Base-by-base conservation (phyloP, 495 filamentous ascomycete species). In the Trichoderma reesei region DNA sequence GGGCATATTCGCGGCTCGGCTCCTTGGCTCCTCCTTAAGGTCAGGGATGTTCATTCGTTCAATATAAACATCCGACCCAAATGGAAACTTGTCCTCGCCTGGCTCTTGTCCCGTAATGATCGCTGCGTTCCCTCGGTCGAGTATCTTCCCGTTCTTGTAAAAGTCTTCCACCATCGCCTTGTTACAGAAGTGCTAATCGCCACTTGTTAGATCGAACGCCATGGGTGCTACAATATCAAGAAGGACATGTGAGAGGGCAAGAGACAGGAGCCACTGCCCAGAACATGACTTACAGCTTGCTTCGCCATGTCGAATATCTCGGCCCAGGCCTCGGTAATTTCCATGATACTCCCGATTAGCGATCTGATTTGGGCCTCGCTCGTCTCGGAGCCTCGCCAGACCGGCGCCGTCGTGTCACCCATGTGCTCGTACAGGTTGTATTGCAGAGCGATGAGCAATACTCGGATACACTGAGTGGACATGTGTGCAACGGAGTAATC, bases 381-480 rank as follows among this genome's bases (percentile, higher is more conserved):
- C 9, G 33, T 46, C 39, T 56, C 62, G 39, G 42, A 41, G 41
- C 62, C 54, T 38, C 62, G 6, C 61, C 56, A 67, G 5, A 51
- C 33, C 8, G 54, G 65, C 33, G 61, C 62, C n/a, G 65, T 67
- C 8, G 61, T 59, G 41, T 67, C 48, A 9, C 60, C n/a, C 36
- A 61, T 20, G 34, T 62, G 54, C n/a, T 48, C 36, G 11, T 68
- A 63, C 36, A 62, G 8, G n/a, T 65, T 44, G 20, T 65, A 41
- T 36, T 62, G 59, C 7, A 62, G 18, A 20, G 63, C 66, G 10
- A 54, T 62, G 26, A 65, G 51, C 13, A 68, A 38, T 8, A 68
- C 61, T 37, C 54, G 41, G 16, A 61, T 42, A 13, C 41, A 59
- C 37, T 67, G 65, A 39, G 59, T 64, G n/a, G 46, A 37, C 33